phyloP scores from a whole-genome alignment of 257 asterid genomes.

The Marsdenia floribunda region DNA sequence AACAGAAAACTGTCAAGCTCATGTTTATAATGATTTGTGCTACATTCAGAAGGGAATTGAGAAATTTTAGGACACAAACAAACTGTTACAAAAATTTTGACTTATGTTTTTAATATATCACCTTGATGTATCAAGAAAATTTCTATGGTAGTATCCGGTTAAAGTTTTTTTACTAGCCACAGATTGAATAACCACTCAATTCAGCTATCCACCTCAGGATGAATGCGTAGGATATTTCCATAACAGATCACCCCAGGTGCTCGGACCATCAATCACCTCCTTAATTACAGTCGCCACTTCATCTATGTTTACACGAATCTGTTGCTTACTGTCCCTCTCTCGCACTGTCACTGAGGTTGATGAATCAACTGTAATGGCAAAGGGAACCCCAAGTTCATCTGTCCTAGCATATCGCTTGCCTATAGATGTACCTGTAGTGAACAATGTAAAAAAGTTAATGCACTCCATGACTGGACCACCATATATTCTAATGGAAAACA shows the following conservation, averaged over 20 bases:
- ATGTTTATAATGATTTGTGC: background rate
- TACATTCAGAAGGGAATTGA: background rate
- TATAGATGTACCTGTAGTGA: constrained; percentile 61
- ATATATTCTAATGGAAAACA: background rate
- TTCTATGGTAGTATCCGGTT: background rate
- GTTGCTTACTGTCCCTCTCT: constrained; percentile 81
- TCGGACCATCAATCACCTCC: constrained; percentile 60
- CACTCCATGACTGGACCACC: background rate
- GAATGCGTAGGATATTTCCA: constrained; percentile 68
- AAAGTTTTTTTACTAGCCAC: background rate
- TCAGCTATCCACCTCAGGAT: constrained; percentile 10
- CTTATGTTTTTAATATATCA: background rate
- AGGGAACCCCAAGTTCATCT: constrained; percentile 93
- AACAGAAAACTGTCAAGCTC: no score
- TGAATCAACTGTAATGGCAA: constrained; percentile 81
- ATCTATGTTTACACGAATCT: constrained; percentile 64
- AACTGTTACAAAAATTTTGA: background rate
- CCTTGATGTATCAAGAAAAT: background rate
- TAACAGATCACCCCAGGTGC: constrained; percentile 53
- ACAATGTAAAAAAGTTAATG: background rate
- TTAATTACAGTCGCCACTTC: constrained; percentile 70
- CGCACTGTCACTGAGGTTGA: constrained; percentile 58
- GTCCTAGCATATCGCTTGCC: constrained; percentile 91
- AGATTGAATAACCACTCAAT: background rate
- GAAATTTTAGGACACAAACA: background rate